Evolutionary conservation across 805 yeast genomes (phyloP).

Genomic region (Candida jianshihensis): DNA sequence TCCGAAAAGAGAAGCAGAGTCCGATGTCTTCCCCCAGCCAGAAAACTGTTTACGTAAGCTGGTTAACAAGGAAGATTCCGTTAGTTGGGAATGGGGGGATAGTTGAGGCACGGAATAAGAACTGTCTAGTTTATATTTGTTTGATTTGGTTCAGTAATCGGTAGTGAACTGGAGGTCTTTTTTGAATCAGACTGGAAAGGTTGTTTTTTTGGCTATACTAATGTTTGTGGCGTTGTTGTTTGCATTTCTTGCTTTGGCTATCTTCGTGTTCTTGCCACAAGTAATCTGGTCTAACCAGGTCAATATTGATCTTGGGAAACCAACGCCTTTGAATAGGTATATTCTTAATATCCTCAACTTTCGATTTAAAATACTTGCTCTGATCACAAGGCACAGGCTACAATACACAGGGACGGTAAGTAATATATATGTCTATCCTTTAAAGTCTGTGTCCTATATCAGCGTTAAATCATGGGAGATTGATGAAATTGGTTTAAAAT

Average conservation of each 20-base stretch:
- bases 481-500: conserved; percentile 17
- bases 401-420: conserved; percentile 7
- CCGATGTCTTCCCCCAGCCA: too few species aligned
- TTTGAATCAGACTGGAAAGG: too few species aligned
- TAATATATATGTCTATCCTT: conserved; percentile 13
- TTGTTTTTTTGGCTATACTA: too few species aligned
- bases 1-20: not conserved
- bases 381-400: conserved; percentile 4
- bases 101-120: too few species aligned
- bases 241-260: not conserved
- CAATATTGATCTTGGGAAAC: not conserved
- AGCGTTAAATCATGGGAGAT: conserved; percentile 12
- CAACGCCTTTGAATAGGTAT: not conserved
- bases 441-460: conserved; percentile 12
- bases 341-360: conserved; percentile 7
- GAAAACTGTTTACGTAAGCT: too few species aligned
- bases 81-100: too few species aligned
- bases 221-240: too few species aligned
- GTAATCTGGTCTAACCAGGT: not conserved
- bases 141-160: too few species aligned
- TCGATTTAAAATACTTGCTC: conserved; percentile 8
- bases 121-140: too few species aligned
- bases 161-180: too few species aligned
- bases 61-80: too few species aligned
- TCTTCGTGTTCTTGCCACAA: not conserved